phyloP scores from a whole-genome alignment of 176 grass and related monocot species.

The Bolboschoenus planiculmis region DNA sequence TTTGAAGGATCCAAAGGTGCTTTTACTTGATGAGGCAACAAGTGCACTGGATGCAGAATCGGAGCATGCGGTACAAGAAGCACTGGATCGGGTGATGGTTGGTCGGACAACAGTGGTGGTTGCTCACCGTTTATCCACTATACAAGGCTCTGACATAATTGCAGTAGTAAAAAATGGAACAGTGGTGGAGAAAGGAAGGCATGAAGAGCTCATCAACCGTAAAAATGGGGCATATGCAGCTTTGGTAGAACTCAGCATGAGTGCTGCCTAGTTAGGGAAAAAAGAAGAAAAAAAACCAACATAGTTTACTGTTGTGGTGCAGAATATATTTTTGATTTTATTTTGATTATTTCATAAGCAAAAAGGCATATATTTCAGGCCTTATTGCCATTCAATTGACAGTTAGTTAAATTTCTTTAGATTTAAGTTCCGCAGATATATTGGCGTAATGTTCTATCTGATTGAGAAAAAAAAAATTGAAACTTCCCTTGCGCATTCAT shows the following conservation, averaged over 20 bases:
- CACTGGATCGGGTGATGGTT: slow-evolving; percentile 50
- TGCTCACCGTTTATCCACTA: slow-evolving; percentile 54
- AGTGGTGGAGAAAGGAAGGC: slow-evolving; percentile 52
- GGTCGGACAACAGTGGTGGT: slow-evolving; percentile 50
- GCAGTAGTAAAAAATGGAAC: slow-evolving; percentile 45
- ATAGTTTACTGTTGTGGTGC: background rate
- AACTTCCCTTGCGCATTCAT: background rate
- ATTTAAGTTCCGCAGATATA: background rate
- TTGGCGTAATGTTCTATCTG: background rate
- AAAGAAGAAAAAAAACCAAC: background rate
- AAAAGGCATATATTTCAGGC: background rate
- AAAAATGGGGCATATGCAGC: slow-evolving; percentile 59
- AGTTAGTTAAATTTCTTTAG: background rate
- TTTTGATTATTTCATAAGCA: background rate
- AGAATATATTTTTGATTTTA: background rate
- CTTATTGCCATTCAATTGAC: background rate
- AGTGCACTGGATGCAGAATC: slow-evolving; percentile 73
- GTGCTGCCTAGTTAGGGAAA: background rate
- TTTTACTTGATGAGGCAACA: slow-evolving; percentile 72
- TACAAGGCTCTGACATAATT: slow-evolving; percentile 51
- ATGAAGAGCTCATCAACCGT: slow-evolving; percentile 43
- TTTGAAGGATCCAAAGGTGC: slow-evolving; percentile 60
- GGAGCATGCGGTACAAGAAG: slow-evolving; percentile 62
- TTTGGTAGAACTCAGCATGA: slow-evolving; percentile 48
- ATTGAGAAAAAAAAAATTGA: background rate